Evolutionary conservation across 257 asterid species (phyloP).

Genomic region (Solanum acaule): DNA sequence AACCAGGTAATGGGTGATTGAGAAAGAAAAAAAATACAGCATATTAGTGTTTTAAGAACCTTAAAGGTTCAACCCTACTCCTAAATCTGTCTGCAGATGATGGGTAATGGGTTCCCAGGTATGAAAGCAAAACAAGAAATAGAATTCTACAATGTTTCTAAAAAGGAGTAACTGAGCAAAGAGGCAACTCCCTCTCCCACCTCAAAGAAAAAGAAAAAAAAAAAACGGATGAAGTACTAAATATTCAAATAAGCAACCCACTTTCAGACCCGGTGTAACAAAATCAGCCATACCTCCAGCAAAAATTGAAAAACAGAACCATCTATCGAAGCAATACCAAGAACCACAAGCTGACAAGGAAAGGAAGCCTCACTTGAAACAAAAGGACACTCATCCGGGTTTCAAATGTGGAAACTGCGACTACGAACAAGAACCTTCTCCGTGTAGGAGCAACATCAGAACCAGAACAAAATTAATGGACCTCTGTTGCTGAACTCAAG

Average conservation of each 20-base stretch:
- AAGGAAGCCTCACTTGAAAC: not conserved
- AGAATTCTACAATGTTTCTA: not conserved
- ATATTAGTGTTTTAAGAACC: not conserved
- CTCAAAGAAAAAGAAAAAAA: not conserved
- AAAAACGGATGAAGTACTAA: not conserved
- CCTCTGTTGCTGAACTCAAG: conserved; percentile 18
- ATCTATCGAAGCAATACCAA: not conserved
- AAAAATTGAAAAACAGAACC: not conserved
- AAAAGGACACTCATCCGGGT: not conserved
- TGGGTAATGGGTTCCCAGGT: not conserved
- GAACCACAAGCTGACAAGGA: not conserved
- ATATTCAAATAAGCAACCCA: not conserved
- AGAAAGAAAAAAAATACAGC: not conserved
- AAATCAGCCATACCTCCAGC: not conserved
- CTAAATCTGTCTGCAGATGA: not conserved
- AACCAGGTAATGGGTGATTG: not conserved
- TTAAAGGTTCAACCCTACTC: not conserved
- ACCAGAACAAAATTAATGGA: conserved; percentile 15
- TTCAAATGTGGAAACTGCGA: not conserved
- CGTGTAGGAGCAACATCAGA: conserved; percentile 6
- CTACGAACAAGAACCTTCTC: not conserved
- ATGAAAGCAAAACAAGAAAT: not conserved
- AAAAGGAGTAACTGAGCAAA: not conserved
- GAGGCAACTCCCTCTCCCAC: not conserved
- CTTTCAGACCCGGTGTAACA: not conserved